Conservation (phyloP, 2,329 filamentous ascomycete species). For the Camillea tinctor region DNA sequence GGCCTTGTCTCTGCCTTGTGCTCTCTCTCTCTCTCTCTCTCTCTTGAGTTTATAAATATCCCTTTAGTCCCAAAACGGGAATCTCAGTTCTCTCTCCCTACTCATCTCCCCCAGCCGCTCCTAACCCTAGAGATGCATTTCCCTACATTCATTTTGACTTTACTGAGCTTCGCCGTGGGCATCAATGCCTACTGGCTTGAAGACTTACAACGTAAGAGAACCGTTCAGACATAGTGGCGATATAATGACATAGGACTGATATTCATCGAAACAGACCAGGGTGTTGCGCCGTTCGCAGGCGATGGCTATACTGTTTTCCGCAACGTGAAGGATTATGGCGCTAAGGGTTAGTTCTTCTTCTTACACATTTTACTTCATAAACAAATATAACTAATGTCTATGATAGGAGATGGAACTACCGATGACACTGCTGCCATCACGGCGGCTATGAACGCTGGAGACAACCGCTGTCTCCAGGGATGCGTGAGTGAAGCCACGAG, state of each 20-base stretch:
- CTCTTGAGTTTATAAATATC: slow-evolving; percentile 24
- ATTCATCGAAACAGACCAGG: slow-evolving; percentile 35
- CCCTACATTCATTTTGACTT: slow-evolving; percentile 29
- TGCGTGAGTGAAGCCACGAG: slow-evolving; percentile 35
- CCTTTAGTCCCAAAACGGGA: slow-evolving; percentile 16
- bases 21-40: slow-evolving; percentile 1
- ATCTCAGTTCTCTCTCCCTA: slow-evolving; percentile 11
- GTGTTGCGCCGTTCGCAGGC: slow-evolving; percentile 42
- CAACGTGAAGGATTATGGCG: slow-evolving; percentile 48
- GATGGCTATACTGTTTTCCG: slow-evolving; percentile 44
- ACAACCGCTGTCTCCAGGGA: slow-evolving; percentile 40
- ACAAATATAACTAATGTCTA: slow-evolving; percentile 1
- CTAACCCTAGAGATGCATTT: slow-evolving; percentile 30
- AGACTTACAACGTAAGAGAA: slow-evolving; percentile 26
- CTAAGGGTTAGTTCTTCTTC: slow-evolving; percentile 34
- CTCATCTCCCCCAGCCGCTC: slow-evolving; percentile 4
- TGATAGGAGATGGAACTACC: slow-evolving; percentile 41
- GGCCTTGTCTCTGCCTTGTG: slow-evolving; percentile 9
- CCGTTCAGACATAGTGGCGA: no score
- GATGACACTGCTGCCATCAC: slow-evolving; percentile 49
- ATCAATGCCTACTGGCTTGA: slow-evolving; percentile 34
- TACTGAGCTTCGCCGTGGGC: slow-evolving; percentile 29
- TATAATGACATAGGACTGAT: slow-evolving; percentile 8
- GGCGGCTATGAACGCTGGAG: slow-evolving; percentile 39
- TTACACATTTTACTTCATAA: not conserved